Evolutionary conservation across 139 green algal species (phyloP).

Genomic region (Micractinium conductrix): DNA sequence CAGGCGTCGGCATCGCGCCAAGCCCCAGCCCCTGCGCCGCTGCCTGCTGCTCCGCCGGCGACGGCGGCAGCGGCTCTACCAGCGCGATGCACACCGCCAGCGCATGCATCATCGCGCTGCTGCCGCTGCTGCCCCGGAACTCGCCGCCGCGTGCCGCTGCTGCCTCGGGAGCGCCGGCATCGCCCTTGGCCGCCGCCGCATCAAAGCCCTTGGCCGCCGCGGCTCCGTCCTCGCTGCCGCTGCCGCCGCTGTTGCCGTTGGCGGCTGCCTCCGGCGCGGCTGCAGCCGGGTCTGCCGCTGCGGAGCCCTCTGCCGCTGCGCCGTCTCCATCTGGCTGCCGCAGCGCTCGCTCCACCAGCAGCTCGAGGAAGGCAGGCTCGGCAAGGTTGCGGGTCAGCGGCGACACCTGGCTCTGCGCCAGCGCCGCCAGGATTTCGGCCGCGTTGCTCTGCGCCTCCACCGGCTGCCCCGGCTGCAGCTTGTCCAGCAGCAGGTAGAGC

Average conservation of each 20-base stretch:
- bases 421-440: constrained; percentile 84
- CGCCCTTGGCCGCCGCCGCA: no score
- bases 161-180: neutral
- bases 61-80: constrained; percentile 72
- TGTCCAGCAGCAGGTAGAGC: constrained; percentile 74
- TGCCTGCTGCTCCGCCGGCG: constrained; percentile 26
- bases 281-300: neutral
- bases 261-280: neutral
- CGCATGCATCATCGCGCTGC: neutral
- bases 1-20: neutral
- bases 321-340: neutral
- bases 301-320: neutral
- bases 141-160: neutral
- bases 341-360: constrained; percentile 49
- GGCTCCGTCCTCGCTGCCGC: neutral
- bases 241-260: constrained; percentile 16
- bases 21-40: constrained; percentile 18
- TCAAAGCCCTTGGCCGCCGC: no score
- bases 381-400: constrained; percentile 73
- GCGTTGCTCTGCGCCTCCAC: constrained; percentile 75
- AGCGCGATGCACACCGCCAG: constrained; percentile 86
- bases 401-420: constrained; percentile 77
- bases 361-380: constrained; percentile 43
- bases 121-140: neutral
- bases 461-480: constrained; percentile 50